phyloP scores from a whole-genome alignment of 2,329 filamentous ascomycete species.

The Coniochaeta prunicola region DNA sequence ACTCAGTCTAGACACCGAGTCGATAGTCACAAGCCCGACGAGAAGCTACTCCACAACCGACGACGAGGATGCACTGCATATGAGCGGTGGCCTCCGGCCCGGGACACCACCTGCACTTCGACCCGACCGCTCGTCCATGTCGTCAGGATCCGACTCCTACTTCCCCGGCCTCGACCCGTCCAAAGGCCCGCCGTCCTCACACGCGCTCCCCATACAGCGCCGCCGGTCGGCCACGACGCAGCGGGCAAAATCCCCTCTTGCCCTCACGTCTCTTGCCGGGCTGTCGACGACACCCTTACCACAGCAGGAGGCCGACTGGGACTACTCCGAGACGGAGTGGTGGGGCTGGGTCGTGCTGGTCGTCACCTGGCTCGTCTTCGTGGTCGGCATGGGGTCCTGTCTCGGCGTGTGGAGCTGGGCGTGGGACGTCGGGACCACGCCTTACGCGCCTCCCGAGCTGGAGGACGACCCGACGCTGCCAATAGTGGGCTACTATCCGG shows the following conservation, averaged over 20 bases:
- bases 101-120: constrained; percentile 16
- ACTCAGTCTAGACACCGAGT: constrained; percentile 2
- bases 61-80: constrained; percentile 70
- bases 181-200: constrained; percentile 41
- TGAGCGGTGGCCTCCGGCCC: constrained; percentile 29
- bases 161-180: constrained; percentile 29
- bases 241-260: constrained; percentile 53
- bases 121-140: constrained; percentile 32
- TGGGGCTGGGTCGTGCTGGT: constrained; percentile 94
- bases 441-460: constrained; percentile 88
- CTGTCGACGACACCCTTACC: constrained; percentile 41
- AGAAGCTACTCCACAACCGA: constrained; percentile 70
- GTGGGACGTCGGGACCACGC: constrained; percentile 95
- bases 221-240: constrained; percentile 36
- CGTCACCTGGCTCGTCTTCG: constrained; percentile 92
- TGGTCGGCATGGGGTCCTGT: constrained; percentile 93
- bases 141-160: constrained; percentile 58
- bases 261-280: constrained; percentile 36
- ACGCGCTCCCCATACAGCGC: constrained; percentile 29
- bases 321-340: constrained; percentile 92
- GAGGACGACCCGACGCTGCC: constrained; percentile 92
- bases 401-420: constrained; percentile 97
- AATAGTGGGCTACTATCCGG: constrained; percentile 95
- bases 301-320: constrained; percentile 57
- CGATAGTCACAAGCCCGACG: constrained; percentile 40